A percentile compares a stretch with the other conserved stretches of the same genome.
Evolutionary conservation across 1,139 yeast species (phyloP).

Genomic region (Kodamaea derodonti): DNA sequence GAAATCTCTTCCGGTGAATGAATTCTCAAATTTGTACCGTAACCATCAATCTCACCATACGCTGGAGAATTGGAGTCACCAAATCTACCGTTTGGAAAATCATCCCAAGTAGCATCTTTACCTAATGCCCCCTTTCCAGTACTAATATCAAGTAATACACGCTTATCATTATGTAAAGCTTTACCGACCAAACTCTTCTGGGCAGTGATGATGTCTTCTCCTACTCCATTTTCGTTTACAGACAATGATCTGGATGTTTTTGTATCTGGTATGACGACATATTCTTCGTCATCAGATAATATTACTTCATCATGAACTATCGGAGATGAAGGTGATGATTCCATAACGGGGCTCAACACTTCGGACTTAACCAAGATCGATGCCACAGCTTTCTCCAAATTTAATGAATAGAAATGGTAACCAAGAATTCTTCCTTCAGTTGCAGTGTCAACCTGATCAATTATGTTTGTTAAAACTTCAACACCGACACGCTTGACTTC

Average conservation of each 20-base stretch:
- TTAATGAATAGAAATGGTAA: constrained; percentile 85
- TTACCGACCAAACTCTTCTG: constrained; percentile 22
- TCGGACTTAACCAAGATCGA: constrained; percentile 66
- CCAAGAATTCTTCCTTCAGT: constrained; percentile 64
- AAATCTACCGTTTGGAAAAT: constrained; percentile 94
- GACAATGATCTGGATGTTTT: constrained; percentile 36
- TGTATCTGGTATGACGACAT: constrained; percentile 9
- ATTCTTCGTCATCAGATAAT: constrained; percentile 34
- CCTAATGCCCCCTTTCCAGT: constrained; percentile 84
- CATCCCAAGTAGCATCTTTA: constrained; percentile 97
- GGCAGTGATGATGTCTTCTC: constrained; percentile 18
- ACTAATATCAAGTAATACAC: constrained; percentile 68
- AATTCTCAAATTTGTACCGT: constrained; percentile 86
- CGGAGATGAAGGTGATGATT: constrained; percentile 12
- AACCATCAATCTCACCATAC: constrained; percentile 96
- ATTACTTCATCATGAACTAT: constrained; percentile 28
- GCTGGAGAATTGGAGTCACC: constrained; percentile 98
- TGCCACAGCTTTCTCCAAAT: constrained; percentile 87
- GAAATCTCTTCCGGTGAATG: constrained; percentile 63
- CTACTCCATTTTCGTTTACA: constrained; percentile 43
- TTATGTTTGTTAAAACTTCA: constrained; percentile 60
- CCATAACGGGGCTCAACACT: constrained; percentile 34
- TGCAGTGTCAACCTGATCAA: constrained; percentile 49
- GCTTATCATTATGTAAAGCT: constrained; percentile 34
- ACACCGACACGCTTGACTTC: constrained; percentile 83